Percentiles rank a stretch among this genome's conserved stretches.
Evolutionary conservation across 176 grass and related monocot species (phyloP).

Genomic region (Ensete glaucum): DNA sequence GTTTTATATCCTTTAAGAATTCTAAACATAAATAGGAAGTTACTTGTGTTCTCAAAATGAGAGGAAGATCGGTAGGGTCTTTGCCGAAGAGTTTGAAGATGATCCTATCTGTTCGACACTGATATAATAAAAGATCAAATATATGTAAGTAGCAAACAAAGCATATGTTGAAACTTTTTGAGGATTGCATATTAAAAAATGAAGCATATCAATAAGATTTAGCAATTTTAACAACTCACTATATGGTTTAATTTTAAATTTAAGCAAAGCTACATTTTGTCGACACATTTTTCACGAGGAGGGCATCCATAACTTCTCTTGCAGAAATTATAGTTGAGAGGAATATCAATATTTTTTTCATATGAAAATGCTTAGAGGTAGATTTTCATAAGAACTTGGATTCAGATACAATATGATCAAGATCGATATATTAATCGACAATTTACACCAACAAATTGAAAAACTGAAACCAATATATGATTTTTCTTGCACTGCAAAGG

Average conservation of each 20-base stretch:
- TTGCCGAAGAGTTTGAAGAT: conserved; percentile 93
- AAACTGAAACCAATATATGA: no score
- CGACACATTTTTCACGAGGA: not conserved
- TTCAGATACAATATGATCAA: no score
- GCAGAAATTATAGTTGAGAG: not conserved
- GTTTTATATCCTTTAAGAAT: not conserved
- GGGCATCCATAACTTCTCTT: not conserved
- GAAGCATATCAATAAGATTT: not conserved
- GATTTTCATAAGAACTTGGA: no score
- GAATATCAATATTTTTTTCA: not conserved
- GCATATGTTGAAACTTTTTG: not conserved
- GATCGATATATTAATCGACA: no score
- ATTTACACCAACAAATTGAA: no score
- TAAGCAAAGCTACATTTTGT: not conserved
- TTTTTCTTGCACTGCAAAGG: no score
- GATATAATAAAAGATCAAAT: conserved; percentile 20
- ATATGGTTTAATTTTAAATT: not conserved
- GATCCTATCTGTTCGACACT: conserved; percentile 94
- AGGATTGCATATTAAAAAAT: not conserved
- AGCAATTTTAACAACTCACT: not conserved
- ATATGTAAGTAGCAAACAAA: not conserved
- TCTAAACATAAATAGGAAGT: conserved; percentile 4
- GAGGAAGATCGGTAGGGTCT: conserved; percentile 87
- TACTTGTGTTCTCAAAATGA: conserved; percentile 73
- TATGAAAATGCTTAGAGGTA: not conserved